These are phyloP conservation scores for Calonectria pseudoturangicola DNA, from an alignment of 2,329 filamentous ascomycete genomes.

Conservation along the genomic window DNA sequence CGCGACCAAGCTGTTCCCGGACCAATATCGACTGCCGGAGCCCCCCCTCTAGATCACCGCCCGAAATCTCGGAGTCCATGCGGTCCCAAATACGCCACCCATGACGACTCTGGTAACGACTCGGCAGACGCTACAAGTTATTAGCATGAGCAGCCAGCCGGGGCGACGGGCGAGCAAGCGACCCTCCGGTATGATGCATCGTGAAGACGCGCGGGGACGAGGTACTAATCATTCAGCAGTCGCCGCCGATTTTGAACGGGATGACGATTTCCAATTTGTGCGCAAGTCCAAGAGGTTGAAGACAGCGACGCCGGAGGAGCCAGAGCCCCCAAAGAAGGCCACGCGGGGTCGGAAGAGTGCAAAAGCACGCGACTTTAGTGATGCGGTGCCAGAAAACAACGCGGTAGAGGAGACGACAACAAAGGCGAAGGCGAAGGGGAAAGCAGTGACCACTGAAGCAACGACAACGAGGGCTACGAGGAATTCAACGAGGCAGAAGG, in stretches of 20 bases:
- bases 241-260: conserved; percentile 77
- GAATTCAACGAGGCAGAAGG: conserved; percentile 63
- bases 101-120: conserved; percentile 82
- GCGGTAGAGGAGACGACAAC: conserved; percentile 48
- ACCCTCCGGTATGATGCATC: conserved; percentile 72
- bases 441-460: conserved; percentile 42
- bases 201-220: conserved; percentile 39
- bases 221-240: conserved; percentile 56
- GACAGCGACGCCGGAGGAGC: conserved; percentile 67
- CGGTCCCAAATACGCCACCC: conserved; percentile 68
- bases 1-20: conserved; percentile 44
- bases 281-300: conserved; percentile 80
- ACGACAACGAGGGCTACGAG: conserved; percentile 45
- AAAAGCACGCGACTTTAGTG: conserved; percentile 60
- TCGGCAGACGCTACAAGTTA: conserved; percentile 78
- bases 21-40: conserved; percentile 42
- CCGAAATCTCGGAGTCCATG: conserved; percentile 49
- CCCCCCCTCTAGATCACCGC: conserved; percentile 44
- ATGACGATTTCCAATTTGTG: conserved; percentile 86
- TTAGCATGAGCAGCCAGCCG: conserved; percentile 81
- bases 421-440: conserved; percentile 42
- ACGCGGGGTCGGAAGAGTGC: conserved; percentile 56
- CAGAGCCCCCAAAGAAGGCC: conserved; percentile 66
- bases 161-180: conserved; percentile 79
- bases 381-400: conserved; percentile 54